A percentile compares a stretch with the other conserved stretches of the same genome.
Evolutionary conservation across 2,329 filamentous ascomycete species (phyloP).

Genomic region (Nemania sp.): DNA sequence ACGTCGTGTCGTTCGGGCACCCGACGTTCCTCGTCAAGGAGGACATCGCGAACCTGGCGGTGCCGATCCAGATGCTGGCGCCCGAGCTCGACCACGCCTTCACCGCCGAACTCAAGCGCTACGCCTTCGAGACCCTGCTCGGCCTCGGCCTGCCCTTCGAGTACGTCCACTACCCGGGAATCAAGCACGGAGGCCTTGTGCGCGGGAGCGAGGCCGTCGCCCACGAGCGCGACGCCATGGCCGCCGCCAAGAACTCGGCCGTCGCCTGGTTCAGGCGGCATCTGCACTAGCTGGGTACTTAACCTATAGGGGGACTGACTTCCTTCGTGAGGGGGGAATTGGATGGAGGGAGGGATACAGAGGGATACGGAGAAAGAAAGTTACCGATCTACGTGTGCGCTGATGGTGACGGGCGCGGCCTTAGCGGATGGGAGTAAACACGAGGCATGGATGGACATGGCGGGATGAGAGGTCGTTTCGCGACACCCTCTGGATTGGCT

Average conservation of each 20-base stretch:
- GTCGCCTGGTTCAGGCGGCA: slow-evolving; percentile 50
- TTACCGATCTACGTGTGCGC: background rate
- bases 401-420: background rate
- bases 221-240: slow-evolving; percentile 51
- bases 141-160: slow-evolving; percentile 48
- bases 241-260: slow-evolving; percentile 52
- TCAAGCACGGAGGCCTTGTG: slow-evolving; percentile 51
- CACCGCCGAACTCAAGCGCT: slow-evolving; percentile 51
- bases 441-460: background rate
- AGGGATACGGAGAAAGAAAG: too few species aligned
- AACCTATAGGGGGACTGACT: background rate
- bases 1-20: slow-evolving; percentile 49
- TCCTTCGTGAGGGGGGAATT: background rate
- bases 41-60: slow-evolving; percentile 49
- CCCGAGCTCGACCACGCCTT: slow-evolving; percentile 49
- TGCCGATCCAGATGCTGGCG: slow-evolving; percentile 50
- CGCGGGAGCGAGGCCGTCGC: slow-evolving; percentile 47
- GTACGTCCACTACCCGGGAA: slow-evolving; percentile 56
- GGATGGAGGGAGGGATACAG: background rate
- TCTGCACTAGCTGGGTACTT: slow-evolving; percentile 15
- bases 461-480: too few species aligned
- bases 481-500: too few species aligned
- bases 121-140: slow-evolving; percentile 46
- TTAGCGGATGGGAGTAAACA: background rate
- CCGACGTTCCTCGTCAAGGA: slow-evolving; percentile 46